Base-by-base conservation (phyloP, 2,329 filamentous ascomycete species). In the Cladorrhinum sp. region DNA sequence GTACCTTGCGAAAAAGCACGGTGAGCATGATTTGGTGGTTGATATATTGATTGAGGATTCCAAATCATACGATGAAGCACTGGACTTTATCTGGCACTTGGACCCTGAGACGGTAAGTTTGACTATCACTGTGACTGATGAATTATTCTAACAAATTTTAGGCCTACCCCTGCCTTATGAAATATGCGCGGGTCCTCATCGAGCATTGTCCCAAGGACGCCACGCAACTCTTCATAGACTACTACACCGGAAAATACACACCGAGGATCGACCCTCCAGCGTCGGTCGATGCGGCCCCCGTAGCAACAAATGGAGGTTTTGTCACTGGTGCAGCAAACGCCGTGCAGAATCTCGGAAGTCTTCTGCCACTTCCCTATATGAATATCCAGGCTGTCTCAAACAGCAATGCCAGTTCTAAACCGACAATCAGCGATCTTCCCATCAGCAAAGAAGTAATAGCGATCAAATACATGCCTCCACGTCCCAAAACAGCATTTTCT, bases 31-130 rank as follows among this genome's bases (percentile, higher is more conserved):
- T 61, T 80, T 98, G 62, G 95, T 99, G 0, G 91, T 98, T 3
- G 94, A 97, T 71, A 96, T 99, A 53, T 74, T 99, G 56, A 93
- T 99, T 55, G 95, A 99, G 71, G 94, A 99, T 69, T 92, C 94
- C 0, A 95, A 96, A 73, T 89, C 90, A 67, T 97, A 96, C 71
- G 82, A 82, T 0, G 92, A 96, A 71, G 94, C 95, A 0, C 80
- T 99, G 14, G 86, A 93, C 65, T 99, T 96, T 68, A 95, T 98
- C 61, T 95, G 92, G 86, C 87, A 90, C 14, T 79, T 97, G 59
- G 90, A 96, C 55, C 88, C 94, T 0, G 86, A 89, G 66, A 80
- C 84, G 66, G 90, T 92, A 74, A 68, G 88, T 18, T 18, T 12
- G 14, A 12, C 18, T 50, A 14, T 79, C n/a, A n/a, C 12, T 3